Evolutionary conservation across 495 filamentous ascomycete species (phyloP).

Genomic region (Tuber melanosporum): DNA sequence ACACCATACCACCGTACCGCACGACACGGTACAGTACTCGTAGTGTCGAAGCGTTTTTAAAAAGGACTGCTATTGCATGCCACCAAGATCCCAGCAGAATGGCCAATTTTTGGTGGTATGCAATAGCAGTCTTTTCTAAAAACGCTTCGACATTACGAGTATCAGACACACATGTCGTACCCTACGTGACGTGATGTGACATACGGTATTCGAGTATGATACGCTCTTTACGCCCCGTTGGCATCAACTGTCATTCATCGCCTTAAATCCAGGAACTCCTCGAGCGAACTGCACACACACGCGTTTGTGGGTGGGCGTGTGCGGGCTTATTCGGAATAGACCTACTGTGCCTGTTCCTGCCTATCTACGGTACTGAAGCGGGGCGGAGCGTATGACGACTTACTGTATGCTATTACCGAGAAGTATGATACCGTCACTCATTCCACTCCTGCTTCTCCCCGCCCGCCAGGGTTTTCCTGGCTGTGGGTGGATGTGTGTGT

Average conservation of each 20-base stretch:
- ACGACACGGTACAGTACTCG: neutral
- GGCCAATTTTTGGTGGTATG: too few relatives aligned
- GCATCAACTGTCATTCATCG: neutral
- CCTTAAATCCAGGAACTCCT: slow-evolving; percentile 1
- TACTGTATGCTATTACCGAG: neutral
- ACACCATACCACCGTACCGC: neutral
- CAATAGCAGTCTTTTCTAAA: too few relatives aligned
- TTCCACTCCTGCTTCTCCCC: neutral
- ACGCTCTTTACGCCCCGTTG: neutral
- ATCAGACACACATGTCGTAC: neutral
- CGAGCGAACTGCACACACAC: neutral
- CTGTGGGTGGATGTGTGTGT: neutral
- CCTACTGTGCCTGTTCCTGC: neutral
- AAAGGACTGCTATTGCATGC: too few relatives aligned
- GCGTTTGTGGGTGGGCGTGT: neutral
- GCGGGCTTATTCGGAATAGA: slow-evolving; percentile 1
- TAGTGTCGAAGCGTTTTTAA: too few relatives aligned
- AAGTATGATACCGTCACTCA: slow-evolving; percentile 1
- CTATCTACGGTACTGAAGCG: neutral
- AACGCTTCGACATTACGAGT: too few relatives aligned
- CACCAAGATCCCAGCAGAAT: too few relatives aligned
- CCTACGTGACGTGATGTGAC: neutral
- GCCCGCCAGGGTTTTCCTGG: neutral
- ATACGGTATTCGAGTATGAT: neutral
- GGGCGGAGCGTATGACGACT: slow-evolving; percentile 3